Base-by-base conservation (phyloP, 805 yeast species). In the Clavispora fructus region DNA sequence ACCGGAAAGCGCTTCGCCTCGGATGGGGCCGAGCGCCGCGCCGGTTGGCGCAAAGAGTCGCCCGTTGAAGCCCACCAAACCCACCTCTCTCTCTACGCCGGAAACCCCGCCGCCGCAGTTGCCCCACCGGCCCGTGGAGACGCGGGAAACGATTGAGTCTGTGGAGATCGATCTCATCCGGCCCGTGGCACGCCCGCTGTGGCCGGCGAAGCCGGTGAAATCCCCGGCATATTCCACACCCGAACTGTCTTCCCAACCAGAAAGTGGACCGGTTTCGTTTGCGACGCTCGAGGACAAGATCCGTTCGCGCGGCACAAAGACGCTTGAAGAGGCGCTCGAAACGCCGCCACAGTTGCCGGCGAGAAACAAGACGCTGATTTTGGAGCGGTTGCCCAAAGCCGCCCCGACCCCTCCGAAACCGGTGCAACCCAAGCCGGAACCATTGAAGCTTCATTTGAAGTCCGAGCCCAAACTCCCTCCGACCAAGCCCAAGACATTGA, bases 401-500 rank as follows among this genome's bases (percentile, higher is more conserved):
- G 35, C 17, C n/a, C 49, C 56, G 33, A 52, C 46, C 33, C 58
- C 59, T 6, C 43, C 49, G 11, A 49, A 53, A 43, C 44, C 53
- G 13, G 10, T 44, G 49, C 40, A 49, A 19, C 5, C 23, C 23
- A 19, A 19, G 23, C 23, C 23, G 23, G 23, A 19, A 5, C 23
- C 23, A 19, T 19, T 19, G 23, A 19, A 19, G 23, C 27, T 45
- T 50, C 19, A 29, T 38, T 28, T 23, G 42, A 2, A 40, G 49
- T 35, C 41, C 37, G 19, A 7, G 19, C 3, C 35, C 3, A 14
- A 17, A 17, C 46, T 41, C 29, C 28, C 31, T 39, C 42, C 41
- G 11, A 38, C 29, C 17, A 44, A 17, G 35, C 50, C 38, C 35
- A 46, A n/a, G 23, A 39, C 40, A 10, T 14, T 41, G 7, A 30